Evolutionary conservation across 2,329 filamentous ascomycete species (phyloP), one percentile per base, ranked within the genome.

Genomic region (Neocucurbitaria cava): DNA sequence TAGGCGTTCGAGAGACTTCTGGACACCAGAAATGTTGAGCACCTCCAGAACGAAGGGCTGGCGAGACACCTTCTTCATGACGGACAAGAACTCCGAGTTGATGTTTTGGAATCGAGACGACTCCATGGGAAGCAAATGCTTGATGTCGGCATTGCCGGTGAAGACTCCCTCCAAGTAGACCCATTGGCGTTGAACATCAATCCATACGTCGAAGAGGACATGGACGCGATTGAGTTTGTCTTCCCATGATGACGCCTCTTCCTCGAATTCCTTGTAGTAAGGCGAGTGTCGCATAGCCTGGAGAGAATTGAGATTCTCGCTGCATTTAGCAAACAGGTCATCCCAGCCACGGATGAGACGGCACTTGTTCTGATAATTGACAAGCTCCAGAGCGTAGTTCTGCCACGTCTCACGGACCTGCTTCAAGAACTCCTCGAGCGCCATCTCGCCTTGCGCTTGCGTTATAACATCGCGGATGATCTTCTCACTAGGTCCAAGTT

Each of bases 121-220:
- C 74, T 99, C 95, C 59, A 96, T 93, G 4, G 96, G 96, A 20
- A 99, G 85, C 46, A 99, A 82, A 75, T 98, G 94, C 78, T 98
- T 99, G 82, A 99, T 99, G 71, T 99, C 95, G 35, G 92, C 94
- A 72, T 99, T 99, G 54, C 95, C 95, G 1, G 94, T 97, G 74
- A 99, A 99, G 30, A 99, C 95, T 63, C 95, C 95, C 78, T 99
- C 96, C 5, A 99, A 86, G 75, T 99, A 99, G 7, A 99, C 95
- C 95, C 95, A 99, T 79, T 99, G 95, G 58, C 96, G 89, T 76
- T 99, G 95, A n/a, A 99, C 96, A 77, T 99, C 96, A 67, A 99
- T 99, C 96, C 96, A 99, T 15, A 99, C 93, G 75, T 99, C 95
- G 70, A 99, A 99, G 9, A 99, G 84, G 15, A 99, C 92, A 73